These are phyloP conservation scores for Coemansia sp. DNA, from an alignment of 192 early-diverging fungal genomes.

Conservation along the genomic window DNA sequence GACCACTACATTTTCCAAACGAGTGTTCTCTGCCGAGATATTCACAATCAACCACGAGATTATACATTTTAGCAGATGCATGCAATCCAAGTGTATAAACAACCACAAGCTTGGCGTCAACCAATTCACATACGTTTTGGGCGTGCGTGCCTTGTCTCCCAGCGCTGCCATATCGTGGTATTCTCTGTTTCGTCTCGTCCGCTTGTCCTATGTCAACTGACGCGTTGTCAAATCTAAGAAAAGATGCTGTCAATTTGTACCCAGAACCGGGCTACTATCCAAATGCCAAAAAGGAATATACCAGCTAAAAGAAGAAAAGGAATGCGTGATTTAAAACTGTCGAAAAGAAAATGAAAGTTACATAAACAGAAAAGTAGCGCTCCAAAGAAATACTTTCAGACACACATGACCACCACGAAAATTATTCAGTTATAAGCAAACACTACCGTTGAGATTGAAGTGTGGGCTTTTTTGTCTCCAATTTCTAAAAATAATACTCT, in stretches of 20 bases:
- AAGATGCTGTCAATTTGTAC: not conserved
- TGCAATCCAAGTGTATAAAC: not conserved
- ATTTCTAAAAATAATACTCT: not conserved
- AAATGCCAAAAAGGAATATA: not conserved
- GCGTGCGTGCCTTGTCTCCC: slow-evolving; percentile 29
- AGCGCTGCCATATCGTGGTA: slow-evolving; percentile 21
- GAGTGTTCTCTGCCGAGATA: not conserved
- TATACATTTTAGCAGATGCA: not conserved
- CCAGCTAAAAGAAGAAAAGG: not conserved
- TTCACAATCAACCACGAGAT: too few relatives aligned
- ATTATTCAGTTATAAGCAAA: not conserved
- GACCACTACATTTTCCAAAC: slow-evolving; percentile 8
- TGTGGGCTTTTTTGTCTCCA: too few relatives aligned
- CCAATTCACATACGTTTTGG: slow-evolving; percentile 28
- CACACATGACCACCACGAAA: not conserved
- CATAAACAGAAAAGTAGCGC: not conserved
- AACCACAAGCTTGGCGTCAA: not conserved
- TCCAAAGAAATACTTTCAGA: not conserved
- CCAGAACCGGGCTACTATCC: not conserved
- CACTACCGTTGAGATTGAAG: too few relatives aligned
- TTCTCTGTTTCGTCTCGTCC: not conserved
- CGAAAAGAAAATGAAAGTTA: not conserved
- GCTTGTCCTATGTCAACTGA: not conserved
- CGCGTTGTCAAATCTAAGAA: not conserved
- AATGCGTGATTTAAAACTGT: not conserved